Conservation (phyloP, 176 grass and related monocot species). For the Dactylis glomerata region DNA sequence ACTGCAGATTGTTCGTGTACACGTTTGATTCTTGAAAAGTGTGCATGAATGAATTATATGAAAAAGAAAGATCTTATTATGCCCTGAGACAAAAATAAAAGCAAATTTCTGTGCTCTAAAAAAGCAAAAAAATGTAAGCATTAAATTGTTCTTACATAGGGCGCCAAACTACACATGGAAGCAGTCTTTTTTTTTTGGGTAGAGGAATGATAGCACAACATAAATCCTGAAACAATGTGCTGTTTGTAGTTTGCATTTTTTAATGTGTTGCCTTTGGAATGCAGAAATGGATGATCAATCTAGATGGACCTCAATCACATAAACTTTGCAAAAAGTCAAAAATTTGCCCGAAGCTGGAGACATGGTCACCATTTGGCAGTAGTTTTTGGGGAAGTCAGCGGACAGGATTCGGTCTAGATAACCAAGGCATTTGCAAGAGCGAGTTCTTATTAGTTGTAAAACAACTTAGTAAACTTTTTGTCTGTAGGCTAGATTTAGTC, state of each 20-base stretch:
- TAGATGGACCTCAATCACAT: background rate
- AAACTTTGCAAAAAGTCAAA: background rate
- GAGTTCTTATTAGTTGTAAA: slow-evolving; percentile 1
- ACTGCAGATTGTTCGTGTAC: background rate
- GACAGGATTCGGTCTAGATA: background rate
- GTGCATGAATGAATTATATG: background rate
- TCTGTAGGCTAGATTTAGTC: slow-evolving; percentile 23
- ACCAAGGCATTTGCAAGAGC: background rate
- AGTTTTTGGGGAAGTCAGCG: background rate
- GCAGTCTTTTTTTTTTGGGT: background rate
- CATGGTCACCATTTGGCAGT: background rate
- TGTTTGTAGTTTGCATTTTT: background rate
- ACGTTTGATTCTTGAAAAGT: background rate
- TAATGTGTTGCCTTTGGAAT: background rate
- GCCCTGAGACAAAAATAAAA: background rate
- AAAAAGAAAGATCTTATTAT: background rate
- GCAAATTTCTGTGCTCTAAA: background rate
- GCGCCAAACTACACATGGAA: background rate
- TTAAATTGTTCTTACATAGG: background rate
- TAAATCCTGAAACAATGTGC: background rate
- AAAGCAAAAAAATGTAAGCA: background rate
- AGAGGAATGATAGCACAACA: background rate
- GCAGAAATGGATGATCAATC: slow-evolving; percentile 17
- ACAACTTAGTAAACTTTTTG: background rate
- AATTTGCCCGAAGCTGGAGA: slow-evolving; percentile 9